phyloP scores from a whole-genome alignment of 108 stramenopile genomes.

The Schizochytrium sp. region DNA sequence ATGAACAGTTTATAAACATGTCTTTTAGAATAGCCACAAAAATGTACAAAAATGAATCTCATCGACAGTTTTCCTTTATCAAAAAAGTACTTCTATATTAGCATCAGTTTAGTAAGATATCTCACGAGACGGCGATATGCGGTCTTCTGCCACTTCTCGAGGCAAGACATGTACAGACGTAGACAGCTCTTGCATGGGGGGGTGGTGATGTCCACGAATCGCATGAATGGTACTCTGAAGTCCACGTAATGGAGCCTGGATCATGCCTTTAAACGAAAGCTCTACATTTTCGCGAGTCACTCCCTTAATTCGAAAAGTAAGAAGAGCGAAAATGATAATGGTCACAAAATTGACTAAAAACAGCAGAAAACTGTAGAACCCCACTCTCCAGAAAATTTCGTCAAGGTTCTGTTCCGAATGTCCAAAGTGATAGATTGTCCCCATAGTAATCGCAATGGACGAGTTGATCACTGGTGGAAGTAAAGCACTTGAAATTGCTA shows the following conservation, averaged over 20 bases:
- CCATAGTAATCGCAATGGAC: conserved; percentile 62
- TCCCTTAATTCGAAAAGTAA: conserved; percentile 15
- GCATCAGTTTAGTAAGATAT: no score
- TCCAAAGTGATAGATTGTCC: neutral
- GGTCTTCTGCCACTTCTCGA: neutral
- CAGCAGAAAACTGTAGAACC: neutral
- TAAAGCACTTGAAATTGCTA: conserved; percentile 87
- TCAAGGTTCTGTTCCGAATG: neutral
- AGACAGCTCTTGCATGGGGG: neutral
- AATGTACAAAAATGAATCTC: no score
- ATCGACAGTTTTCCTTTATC: no score
- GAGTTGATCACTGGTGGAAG: conserved; percentile 88
- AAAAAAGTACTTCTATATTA: no score
- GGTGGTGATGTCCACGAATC: neutral
- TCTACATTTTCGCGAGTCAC: neutral
- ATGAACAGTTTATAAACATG: no score
- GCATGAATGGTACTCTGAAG: neutral
- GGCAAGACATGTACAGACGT: neutral
- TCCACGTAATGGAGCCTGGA: neutral
- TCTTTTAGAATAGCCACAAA: no score
- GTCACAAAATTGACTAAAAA: conserved; percentile 32
- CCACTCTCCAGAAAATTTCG: neutral
- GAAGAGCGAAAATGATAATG: conserved; percentile 25
- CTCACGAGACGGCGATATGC: neutral
- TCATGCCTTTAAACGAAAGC: neutral